Evolutionary conservation across 148 eudicot species (phyloP).

Genomic region (Nyssa sinensis): DNA sequence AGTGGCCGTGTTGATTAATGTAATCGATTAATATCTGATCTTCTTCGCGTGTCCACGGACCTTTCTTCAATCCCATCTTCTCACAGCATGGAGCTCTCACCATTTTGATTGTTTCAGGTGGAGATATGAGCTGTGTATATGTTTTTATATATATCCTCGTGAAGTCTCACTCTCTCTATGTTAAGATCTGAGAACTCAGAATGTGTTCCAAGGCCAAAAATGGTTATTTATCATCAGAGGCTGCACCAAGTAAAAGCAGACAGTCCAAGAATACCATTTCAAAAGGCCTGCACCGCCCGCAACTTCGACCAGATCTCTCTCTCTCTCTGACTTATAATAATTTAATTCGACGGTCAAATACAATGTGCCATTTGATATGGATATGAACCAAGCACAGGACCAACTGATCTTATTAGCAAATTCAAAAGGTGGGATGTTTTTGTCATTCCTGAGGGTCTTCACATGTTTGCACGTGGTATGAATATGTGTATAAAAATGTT

Average conservation of each 20-base stretch:
- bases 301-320: neutral
- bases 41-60: constrained; percentile 47
- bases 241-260: neutral
- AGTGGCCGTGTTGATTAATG: constrained; percentile 28
- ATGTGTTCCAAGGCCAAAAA: neutral
- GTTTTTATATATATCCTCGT: neutral
- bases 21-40: constrained; percentile 28
- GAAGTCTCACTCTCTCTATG: neutral
- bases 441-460: too few relatives aligned
- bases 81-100: constrained; percentile 48
- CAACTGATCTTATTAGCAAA: too few relatives aligned
- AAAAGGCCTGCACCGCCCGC: too few relatives aligned
- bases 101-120: constrained; percentile 20
- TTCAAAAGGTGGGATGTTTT: too few relatives aligned
- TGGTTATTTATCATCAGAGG: neutral
- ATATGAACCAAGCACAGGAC: too few relatives aligned
- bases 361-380: too few relatives aligned
- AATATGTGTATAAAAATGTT: too few relatives aligned
- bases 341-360: too few relatives aligned
- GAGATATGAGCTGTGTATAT: neutral
- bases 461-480: too few relatives aligned
- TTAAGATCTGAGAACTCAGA: neutral
- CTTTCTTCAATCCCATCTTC: constrained; percentile 44
- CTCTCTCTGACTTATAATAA: too few relatives aligned
- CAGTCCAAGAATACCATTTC: neutral